Base-by-base conservation (phyloP, 116 monocot genomes). In the Phalaenopsis hybrid region DNA sequence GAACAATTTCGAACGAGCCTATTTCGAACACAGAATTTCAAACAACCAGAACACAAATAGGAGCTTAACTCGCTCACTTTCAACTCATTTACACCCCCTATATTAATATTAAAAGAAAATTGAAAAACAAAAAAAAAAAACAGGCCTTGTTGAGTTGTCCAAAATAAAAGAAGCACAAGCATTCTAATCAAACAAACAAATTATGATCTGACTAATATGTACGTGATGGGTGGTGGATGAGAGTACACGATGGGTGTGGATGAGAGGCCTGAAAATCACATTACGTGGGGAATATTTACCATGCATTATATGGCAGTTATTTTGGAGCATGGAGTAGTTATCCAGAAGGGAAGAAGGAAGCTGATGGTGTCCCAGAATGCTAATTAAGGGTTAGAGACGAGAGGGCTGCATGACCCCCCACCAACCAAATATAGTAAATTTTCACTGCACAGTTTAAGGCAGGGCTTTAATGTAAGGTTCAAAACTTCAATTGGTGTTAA, bases 241-340 rank as follows among this genome's bases (percentile, higher is more conserved):
- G 28, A 28, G 28, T 28, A 28, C 28, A 28, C 28, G 37, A 37
- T 37, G 37, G 37, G 37, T 37, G 37, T 37, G 37, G 37, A 37
- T 37, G 37, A 77, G 52, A 23, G 18, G 77, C 77, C n/a, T 41
- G 43, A 75, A 46, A 44, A 75, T 45, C 46, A 75, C 46, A 75
- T 45, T 8, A 75, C 46, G 21, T 52, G 77, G 51, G 18, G 23
- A 28, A 50, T 51, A 77, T 28, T 16, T 49, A 77, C 77, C 48
- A 15, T 28, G 28, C 20, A 75, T 37, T 37, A 8, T 25, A 20
- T 77, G 51, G 48, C 21, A 28, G 28, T 28, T 28, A 28, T 28
- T 28, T 28, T 28, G 28, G 28, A 28, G 28, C 28, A 28, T 28
- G 28, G 28, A 28, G 28, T 28, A 28, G 28, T 12, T 77, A n/a